Evolutionary conservation across 2,329 filamentous ascomycete species (phyloP).

Genomic region (Xylaria sp.): DNA sequence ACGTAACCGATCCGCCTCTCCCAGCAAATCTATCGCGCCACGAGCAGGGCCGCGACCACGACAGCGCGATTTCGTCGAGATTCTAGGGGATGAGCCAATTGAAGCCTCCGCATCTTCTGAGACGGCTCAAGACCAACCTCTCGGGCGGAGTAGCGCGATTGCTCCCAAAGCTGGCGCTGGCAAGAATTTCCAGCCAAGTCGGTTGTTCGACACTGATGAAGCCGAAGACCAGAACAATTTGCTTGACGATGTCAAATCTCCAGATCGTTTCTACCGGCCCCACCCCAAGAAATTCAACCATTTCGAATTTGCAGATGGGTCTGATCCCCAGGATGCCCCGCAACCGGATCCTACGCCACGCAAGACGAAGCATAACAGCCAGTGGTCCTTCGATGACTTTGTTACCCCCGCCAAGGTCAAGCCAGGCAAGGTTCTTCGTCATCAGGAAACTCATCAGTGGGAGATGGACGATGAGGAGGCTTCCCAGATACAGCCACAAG

Average conservation of each 20-base stretch:
- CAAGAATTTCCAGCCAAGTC: slow-evolving; percentile 72
- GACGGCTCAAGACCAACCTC: slow-evolving; percentile 58
- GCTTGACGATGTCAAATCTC: slow-evolving; percentile 55
- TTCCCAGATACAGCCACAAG: slow-evolving; percentile 66
- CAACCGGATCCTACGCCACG: slow-evolving; percentile 57
- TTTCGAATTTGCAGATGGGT: slow-evolving; percentile 81
- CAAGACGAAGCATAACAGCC: slow-evolving; percentile 74
- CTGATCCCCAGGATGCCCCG: slow-evolving; percentile 61
- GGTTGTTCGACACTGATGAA: slow-evolving; percentile 72
- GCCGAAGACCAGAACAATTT: slow-evolving; percentile 56
- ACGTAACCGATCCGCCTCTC: slow-evolving; percentile 57
- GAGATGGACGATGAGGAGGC: slow-evolving; percentile 76
- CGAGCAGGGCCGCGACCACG: slow-evolving; percentile 57
- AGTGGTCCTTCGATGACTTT: slow-evolving; percentile 93
- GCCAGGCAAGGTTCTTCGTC: slow-evolving; percentile 67
- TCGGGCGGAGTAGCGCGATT: slow-evolving; percentile 45
- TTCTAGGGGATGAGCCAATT: slow-evolving; percentile 68
- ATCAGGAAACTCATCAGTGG: slow-evolving; percentile 82
- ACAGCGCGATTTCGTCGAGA: slow-evolving; percentile 78
- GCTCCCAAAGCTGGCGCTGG: slow-evolving; percentile 64
- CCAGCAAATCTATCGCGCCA: slow-evolving; percentile 48
- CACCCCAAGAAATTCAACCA: slow-evolving; percentile 86
- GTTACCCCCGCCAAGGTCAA: slow-evolving; percentile 80
- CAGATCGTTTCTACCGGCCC: slow-evolving; percentile 66
- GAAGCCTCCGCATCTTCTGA: slow-evolving; percentile 51